Evolutionary conservation across 768 basidiomycete genomes (phyloP), one percentile per base, ranked within the genome.

Genomic region (Multifurca ochricompacta): DNA sequence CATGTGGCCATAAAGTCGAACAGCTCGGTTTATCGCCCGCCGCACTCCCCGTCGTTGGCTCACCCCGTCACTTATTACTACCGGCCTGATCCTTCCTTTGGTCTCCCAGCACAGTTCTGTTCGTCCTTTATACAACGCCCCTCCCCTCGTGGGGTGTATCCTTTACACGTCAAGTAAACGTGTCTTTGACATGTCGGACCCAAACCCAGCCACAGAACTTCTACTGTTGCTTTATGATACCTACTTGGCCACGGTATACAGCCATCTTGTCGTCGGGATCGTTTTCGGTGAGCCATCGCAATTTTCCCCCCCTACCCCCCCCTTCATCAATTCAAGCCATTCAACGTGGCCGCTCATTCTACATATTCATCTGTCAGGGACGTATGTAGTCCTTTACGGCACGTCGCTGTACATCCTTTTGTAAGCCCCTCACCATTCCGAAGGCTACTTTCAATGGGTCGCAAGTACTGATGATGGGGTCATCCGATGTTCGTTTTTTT

Each of bases 371-470:
- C n/a, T n/a, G n/a, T n/a, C n/a, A 57, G 56, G 56, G 27, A 34
- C 10, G 1, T 57, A 57, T 21, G 43, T 42, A 32, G 45, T 48
- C n/a, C 8, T 52, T 14, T 57, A 52, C 14, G 28, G 45, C 50
- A 47, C 28, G 10, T 57, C 56, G 25, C 45, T 57, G 13, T 52
- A 52, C 45, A 47, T 52, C 40, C 56, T 57, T 16, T 45, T 52
- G 56, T 57, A 21, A 52, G 56, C 28, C 18, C 28, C 44, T 6
- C 16, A 21, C 11, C 32, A 21, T 28, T 28, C 19, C n/a, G n/a
- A n/a, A n/a, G n/a, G n/a, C n/a, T n/a, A n/a, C n/a, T n/a, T n/a
- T n/a, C n/a, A n/a, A n/a, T 30, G 6, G 25, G 28, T n/a, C 23
- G 41, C 7, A 4, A 3, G 27, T 42, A 27, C 41, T 42, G 41